Base-by-base conservation (phyloP, 2,329 filamentous ascomycete genomes). In the Helotiales sp. region DNA sequence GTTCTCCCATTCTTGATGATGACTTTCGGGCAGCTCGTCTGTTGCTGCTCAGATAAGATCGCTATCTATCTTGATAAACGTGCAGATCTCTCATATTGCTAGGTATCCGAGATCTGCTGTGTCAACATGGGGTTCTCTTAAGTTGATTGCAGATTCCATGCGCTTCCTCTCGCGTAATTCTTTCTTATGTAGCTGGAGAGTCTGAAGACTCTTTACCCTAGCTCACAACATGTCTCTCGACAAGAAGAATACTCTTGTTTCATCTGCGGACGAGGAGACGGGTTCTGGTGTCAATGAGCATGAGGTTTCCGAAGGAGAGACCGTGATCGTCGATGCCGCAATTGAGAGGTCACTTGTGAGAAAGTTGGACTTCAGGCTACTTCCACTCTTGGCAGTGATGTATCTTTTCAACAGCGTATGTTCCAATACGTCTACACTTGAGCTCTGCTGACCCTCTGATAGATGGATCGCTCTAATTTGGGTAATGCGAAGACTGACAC, bases 331-430 rank as follows among this genome's bases (percentile, higher is more conserved):
- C 29, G 44, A 48, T 30, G 15, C 7, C 15, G 44, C 44, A 48
- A 17, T 48, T 29, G 25, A 48, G 24, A 27, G 44, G 29, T 48
- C 44, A 10, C 44, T 29, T 48, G 44, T 48, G 44, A 29, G 44
- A n/a, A 48, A 48, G 44, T 24, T 48, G 44, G 44, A 48, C 13
- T 27, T 30, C 22, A 48, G 29, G 13, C 22, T 48, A n/a, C 44
- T 48, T 27, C 44, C 22, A 10, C 25, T 48, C 5, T 24, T 48
- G 3, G 29, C 44, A 17, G 12, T 48, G 9, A 48, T 48, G 25
- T 48, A 48, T 30, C 44, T 48, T 24, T 48, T 48, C 44, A 48
- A 48, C 44, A 48, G 44, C 29, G 44, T 48, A 24, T 22, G 22
- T 48, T n/a, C 25, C 24, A 5, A 25, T 24, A 12, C 17, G 13